Evolutionary conservation across 306 rosid species (phyloP), one percentile per base, ranked within the genome.

Genomic region (Cicer bijugum): DNA sequence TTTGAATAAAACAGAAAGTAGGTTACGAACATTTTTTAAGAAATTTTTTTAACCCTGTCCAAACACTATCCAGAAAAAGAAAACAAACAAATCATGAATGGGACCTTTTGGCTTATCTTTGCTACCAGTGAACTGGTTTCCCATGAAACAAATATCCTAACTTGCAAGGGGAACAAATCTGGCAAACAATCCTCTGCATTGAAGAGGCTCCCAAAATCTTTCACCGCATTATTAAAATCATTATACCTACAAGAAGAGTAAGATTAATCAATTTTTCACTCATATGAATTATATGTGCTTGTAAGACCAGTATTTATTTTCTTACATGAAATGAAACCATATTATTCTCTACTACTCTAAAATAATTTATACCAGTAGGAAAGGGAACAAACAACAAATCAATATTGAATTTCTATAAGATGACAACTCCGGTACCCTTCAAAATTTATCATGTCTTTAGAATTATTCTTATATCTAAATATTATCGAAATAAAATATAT

Each of bases 101-200:
- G 55, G 62, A 93, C 98, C 97, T 87, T 85, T 80, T 82, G 85
- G 86, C 81, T 77, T 79, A 93, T 84, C 84, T 85, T 93, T 65
- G 88, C 97, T 12, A 69, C 80, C 81, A 90, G 82, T 5, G 90
- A 89, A 80, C 84, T 85, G 82, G 89, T 86, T 65, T 88, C 90
- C 86, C 85, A 71, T 20, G 89, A 90, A 75, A 86, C 88, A 78
- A 72, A 81, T 63, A 93, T 84, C 82, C 86, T 89, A 80, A 93
- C 81, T 81, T 90, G 88, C 81, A 93, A 82, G 69, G 92, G 84
- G 75, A 89, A 89, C 76, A 87, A 80, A 77, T 88, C 92, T 37
- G 58, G 85, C 35, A 71, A 72, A 52, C 71, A 53, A 69, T 85
- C 86, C 71, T 85, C 97, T 17, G 75, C 42, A 61, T 53, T 67